phyloP scores from a whole-genome alignment of 345 rosid genomes.

The Mercurialis annua region DNA sequence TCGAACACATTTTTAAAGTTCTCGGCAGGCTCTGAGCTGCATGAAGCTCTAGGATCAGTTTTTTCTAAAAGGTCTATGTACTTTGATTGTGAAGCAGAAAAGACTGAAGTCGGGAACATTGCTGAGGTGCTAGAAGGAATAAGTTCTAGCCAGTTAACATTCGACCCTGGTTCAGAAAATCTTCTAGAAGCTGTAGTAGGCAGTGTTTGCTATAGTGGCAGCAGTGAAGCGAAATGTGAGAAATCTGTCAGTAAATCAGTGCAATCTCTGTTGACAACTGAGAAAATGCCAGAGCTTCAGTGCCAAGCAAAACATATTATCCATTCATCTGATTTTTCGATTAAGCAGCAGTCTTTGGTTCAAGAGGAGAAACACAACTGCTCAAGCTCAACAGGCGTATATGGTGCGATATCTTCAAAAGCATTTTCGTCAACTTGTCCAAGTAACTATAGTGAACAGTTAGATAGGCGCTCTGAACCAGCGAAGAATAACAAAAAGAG shows the following conservation, averaged over 20 bases:
- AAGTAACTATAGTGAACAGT: conserved; percentile 59
- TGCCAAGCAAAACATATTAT: conserved; percentile 36
- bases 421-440: conserved; percentile 72
- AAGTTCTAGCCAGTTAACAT: conserved; percentile 52
- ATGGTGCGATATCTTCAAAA: conserved; percentile 58
- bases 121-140: conserved; percentile 45
- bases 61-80: conserved; percentile 39
- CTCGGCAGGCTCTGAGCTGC: conserved; percentile 69
- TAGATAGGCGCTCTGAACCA: conserved; percentile 57
- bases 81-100: conserved; percentile 42
- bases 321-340: conserved; percentile 44
- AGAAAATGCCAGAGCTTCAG: conserved; percentile 48
- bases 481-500: conserved; percentile 67
- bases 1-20: conserved; percentile 43
- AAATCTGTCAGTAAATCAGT: conserved; percentile 45
- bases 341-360: conserved; percentile 40
- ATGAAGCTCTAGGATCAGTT: conserved; percentile 78
- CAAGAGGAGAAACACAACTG: conserved; percentile 43
- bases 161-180: conserved; percentile 62
- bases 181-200: conserved; percentile 92
- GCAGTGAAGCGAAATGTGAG: conserved; percentile 48
- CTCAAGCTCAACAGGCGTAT: conserved; percentile 50
- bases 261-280: conserved; percentile 48
- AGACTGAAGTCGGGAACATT: conserved; percentile 40
- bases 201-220: conserved; percentile 50